phyloP scores from a whole-genome alignment of 768 basidiomycete genomes.

The Suillus subalutaceus region DNA sequence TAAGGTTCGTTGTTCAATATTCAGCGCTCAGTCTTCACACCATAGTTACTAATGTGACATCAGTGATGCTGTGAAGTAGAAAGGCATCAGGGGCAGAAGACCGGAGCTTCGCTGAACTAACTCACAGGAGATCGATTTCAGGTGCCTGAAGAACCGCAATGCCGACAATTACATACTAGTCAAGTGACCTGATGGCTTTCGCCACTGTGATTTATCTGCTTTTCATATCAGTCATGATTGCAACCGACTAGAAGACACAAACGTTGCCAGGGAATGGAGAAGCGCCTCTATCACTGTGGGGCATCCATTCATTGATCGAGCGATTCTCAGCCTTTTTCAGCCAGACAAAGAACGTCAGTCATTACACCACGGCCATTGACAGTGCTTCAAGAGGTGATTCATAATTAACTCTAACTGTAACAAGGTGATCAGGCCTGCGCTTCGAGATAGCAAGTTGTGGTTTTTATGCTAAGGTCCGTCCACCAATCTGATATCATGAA shows the following conservation, averaged over 20 bases:
- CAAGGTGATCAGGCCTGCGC: background rate
- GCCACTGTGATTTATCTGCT: background rate
- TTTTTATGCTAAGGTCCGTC: background rate
- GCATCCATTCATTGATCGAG: conserved; percentile 1
- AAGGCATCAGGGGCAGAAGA: background rate
- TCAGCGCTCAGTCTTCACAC: background rate
- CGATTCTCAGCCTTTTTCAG: background rate
- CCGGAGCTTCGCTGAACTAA: background rate
- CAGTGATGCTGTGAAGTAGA: background rate
- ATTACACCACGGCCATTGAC: background rate
- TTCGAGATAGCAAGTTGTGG: background rate
- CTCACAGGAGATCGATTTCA: background rate
- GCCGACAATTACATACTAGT: background rate
- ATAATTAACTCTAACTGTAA: background rate
- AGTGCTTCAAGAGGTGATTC: background rate
- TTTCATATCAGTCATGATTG: background rate
- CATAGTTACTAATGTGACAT: background rate
- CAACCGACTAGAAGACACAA: background rate
- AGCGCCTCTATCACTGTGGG: conserved; percentile 7
- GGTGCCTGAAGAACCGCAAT: background rate
- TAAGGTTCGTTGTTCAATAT: background rate
- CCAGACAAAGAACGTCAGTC: background rate
- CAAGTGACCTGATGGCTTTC: background rate
- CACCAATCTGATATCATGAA: background rate
- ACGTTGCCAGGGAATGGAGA: background rate